Percentiles rank a stretch among this genome's conserved stretches.
Evolutionary conservation across 2,329 filamentous ascomycete species (phyloP).

Genomic region (Hypoxylon sp.): DNA sequence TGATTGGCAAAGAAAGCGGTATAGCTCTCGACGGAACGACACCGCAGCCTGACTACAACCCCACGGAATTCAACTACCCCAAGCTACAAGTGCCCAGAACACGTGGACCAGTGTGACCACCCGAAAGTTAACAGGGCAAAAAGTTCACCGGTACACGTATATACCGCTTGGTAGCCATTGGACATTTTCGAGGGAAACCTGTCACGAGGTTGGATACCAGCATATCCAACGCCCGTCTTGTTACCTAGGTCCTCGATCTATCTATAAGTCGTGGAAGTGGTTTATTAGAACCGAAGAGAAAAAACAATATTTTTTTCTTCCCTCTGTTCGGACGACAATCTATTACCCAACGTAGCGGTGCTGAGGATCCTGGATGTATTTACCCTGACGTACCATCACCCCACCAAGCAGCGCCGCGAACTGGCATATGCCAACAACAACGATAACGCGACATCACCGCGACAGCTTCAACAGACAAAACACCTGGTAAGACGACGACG

Average conservation of each 20-base stretch:
- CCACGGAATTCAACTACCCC: constrained; percentile 49
- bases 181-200: constrained; percentile 38
- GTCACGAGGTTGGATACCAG: constrained; percentile 47
- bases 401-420: constrained; percentile 39
- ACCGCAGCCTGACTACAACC: constrained; percentile 51
- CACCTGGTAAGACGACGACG: constrained; percentile 31
- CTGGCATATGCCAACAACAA: constrained; percentile 27
- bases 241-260: constrained; percentile 33
- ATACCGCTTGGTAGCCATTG: constrained; percentile 45
- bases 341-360: constrained; percentile 39
- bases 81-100: constrained; percentile 49
- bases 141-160: constrained; percentile 54
- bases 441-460: constrained; percentile 30
- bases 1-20: constrained; percentile 50
- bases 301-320: constrained; percentile 15
- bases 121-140: constrained; percentile 39
- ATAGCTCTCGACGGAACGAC: constrained; percentile 45
- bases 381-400: constrained; percentile 44
- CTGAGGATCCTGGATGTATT: constrained; percentile 44
- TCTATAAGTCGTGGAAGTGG: constrained; percentile 49
- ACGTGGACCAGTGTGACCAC: constrained; percentile 53
- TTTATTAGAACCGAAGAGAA: constrained; percentile 34
- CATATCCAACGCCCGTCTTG: constrained; percentile 35
- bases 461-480: constrained; percentile 41
- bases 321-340: constrained; percentile 38